A percentile compares a stretch with the other conserved stretches of the same genome.
Evolutionary conservation across 306 rosid genomes (phyloP).

Genomic region (Dalbergia cultrata): DNA sequence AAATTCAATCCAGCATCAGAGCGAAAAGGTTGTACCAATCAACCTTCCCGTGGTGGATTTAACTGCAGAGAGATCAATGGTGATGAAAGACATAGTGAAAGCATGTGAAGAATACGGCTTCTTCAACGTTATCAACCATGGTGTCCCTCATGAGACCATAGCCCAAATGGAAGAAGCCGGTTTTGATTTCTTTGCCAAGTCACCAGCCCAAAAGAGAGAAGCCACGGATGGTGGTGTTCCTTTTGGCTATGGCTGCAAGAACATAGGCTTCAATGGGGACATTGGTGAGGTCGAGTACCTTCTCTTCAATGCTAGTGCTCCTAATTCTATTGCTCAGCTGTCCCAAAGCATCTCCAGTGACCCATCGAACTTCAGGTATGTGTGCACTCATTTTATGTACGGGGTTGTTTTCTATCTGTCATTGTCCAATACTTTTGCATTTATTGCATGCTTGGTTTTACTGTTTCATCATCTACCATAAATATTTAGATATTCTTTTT

Average conservation of each 20-base stretch:
- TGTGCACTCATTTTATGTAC: constrained; percentile 9
- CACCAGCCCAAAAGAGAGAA: constrained; percentile 54
- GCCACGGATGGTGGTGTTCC: constrained; percentile 53
- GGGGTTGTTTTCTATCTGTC: not conserved
- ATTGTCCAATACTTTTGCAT: constrained; percentile 43
- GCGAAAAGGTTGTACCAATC: constrained; percentile 50
- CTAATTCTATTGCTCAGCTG: constrained; percentile 48
- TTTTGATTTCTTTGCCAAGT: constrained; percentile 64
- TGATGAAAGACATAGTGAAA: constrained; percentile 54
- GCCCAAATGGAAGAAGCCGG: constrained; percentile 59
- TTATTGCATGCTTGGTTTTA: constrained; percentile 35
- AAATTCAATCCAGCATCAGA: constrained; percentile 4
- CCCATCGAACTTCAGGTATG: constrained; percentile 69
- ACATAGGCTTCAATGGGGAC: constrained; percentile 81
- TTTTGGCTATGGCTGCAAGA: constrained; percentile 75
- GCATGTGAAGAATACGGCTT: constrained; percentile 77
- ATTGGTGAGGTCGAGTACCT: constrained; percentile 83
- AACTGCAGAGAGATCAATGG: constrained; percentile 49
- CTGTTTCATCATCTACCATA: not conserved
- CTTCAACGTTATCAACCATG: constrained; percentile 78
- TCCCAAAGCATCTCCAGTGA: constrained; percentile 53
- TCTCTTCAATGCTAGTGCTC: constrained; percentile 52
- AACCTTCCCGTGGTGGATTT: constrained; percentile 75
- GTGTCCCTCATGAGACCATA: constrained; percentile 57
- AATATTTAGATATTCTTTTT: not conserved